Conservation (phyloP, 306 rosid species). For the Vachellia pachyceras region DNA sequence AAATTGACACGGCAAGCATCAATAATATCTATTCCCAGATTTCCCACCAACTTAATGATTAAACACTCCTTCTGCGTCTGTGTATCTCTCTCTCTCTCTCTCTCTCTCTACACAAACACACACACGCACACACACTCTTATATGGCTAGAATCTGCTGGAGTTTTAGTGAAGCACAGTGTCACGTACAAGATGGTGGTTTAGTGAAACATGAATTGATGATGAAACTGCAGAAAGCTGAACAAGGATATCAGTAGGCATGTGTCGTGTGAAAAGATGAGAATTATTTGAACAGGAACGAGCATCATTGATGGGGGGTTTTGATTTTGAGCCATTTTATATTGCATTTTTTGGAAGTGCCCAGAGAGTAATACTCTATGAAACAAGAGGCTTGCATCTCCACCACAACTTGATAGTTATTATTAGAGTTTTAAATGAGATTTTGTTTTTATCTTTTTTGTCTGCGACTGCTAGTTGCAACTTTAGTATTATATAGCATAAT, state of each 20-base stretch:
- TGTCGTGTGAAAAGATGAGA: neutral
- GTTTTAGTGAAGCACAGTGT: neutral
- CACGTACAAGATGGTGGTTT: conserved; percentile 18
- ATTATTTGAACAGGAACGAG: conserved; percentile 2
- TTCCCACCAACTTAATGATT: neutral
- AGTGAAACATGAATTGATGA: conserved; percentile 17
- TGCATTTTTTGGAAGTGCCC: conserved; percentile 45
- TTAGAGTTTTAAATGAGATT: conserved; percentile 46
- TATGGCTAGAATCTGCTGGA: neutral
- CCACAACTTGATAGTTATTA: conserved; percentile 63
- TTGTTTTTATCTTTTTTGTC: conserved; percentile 64
- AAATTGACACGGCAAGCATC: conserved; percentile 80
- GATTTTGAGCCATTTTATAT: conserved; percentile 20
- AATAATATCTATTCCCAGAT: conserved; percentile 33
- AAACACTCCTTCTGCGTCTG: neutral
- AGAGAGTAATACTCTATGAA: neutral
- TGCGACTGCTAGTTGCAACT: conserved; percentile 46
- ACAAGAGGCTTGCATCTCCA: conserved; percentile 48
- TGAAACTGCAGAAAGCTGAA: neutral
- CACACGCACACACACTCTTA: neutral
- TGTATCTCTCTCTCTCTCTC: no score
- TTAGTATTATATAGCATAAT: neutral
- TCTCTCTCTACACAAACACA: no score
- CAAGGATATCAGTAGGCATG: neutral
- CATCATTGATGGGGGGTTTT: conserved; percentile 25